phyloP scores from a whole-genome alignment of 768 basidiomycete genomes.

The Boletus barrowsii region DNA sequence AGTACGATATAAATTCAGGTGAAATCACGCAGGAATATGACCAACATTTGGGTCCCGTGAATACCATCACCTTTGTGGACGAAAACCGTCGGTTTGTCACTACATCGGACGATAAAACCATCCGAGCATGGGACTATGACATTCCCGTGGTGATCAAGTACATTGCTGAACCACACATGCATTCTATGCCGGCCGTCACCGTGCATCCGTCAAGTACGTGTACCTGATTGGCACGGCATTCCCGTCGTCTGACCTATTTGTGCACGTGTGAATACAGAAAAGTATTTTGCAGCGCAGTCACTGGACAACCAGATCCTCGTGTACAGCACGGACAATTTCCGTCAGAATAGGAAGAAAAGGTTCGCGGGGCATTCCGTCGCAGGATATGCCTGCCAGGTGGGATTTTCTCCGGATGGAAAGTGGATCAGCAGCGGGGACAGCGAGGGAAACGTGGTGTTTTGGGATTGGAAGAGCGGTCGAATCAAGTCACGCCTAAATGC shows the following conservation, averaged over 20 bases:
- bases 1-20: slow-evolving; percentile 95
- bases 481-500: slow-evolving; percentile 88
- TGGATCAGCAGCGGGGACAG: slow-evolving; percentile 98
- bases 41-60: slow-evolving; percentile 96
- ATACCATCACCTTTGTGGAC: slow-evolving; percentile 98
- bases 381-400: slow-evolving; percentile 95
- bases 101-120: slow-evolving; percentile 98
- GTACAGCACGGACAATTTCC: slow-evolving; percentile 97
- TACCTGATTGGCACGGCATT: slow-evolving; percentile 19
- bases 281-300: slow-evolving; percentile 97
- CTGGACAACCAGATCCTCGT: slow-evolving; percentile 98
- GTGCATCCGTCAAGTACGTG: slow-evolving; percentile 89
- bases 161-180: slow-evolving; percentile 99
- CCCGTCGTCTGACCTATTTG: slow-evolving; percentile 16
- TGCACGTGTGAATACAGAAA: slow-evolving; percentile 47
- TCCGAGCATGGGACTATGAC: slow-evolving; percentile 99
- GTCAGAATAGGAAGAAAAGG: slow-evolving; percentile 97
- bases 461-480: slow-evolving; percentile 99
- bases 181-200: slow-evolving; percentile 98
- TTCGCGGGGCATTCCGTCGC: slow-evolving; percentile 97
- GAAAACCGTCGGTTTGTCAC: slow-evolving; percentile 97
- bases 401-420: slow-evolving; percentile 97
- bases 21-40: slow-evolving; percentile 99
- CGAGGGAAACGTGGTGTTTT: slow-evolving; percentile 93
- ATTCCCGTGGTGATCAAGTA: slow-evolving; percentile 99